Evolutionary conservation across 2,329 filamentous ascomycete species (phyloP).

Genomic region (Cladosporium sp.): DNA sequence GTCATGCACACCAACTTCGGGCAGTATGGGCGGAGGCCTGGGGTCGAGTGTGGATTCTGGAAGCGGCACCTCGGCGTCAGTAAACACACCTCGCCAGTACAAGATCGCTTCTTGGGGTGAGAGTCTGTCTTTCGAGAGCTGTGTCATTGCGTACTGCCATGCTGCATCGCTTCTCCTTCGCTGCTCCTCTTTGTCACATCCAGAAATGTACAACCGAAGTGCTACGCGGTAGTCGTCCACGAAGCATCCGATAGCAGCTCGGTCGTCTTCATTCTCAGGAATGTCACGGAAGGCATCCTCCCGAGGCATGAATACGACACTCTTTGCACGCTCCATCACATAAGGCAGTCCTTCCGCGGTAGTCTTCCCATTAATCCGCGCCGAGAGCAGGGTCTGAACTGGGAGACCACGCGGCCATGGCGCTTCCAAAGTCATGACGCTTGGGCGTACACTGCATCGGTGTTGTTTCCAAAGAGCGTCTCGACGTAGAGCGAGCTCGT

Average conservation of each 20-base stretch:
- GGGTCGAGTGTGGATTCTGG: constrained; percentile 3
- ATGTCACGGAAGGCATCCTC: constrained; percentile 24
- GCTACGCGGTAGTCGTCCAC: constrained; percentile 38
- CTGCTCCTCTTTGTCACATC: constrained; percentile 12
- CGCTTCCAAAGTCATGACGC: constrained; percentile 30
- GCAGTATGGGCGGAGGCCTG: constrained; percentile 12
- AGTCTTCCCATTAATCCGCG: constrained; percentile 19
- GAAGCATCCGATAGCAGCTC: constrained; percentile 35
- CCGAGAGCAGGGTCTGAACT: constrained; percentile 34
- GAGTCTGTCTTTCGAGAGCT: constrained; percentile 34
- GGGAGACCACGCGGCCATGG: constrained; percentile 39
- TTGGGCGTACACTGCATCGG: constrained; percentile 30
- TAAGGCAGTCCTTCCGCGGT: constrained; percentile 17
- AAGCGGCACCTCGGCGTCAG: not conserved
- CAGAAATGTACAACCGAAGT: constrained; percentile 29
- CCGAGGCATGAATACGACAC: constrained; percentile 19
- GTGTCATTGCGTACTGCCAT: constrained; percentile 35
- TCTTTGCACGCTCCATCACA: constrained; percentile 19
- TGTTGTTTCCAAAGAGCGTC: constrained; percentile 36
- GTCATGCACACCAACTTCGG: constrained; percentile 13
- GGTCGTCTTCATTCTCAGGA: constrained; percentile 30
- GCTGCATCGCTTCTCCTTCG: constrained; percentile 24
- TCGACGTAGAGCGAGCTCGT: constrained; percentile 38
- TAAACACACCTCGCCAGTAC: constrained; percentile 33
- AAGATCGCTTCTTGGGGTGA: constrained; percentile 32